Evolutionary conservation across 2,329 filamentous ascomycete species (phyloP).

Genomic region (Dothideomycetes sp.): DNA sequence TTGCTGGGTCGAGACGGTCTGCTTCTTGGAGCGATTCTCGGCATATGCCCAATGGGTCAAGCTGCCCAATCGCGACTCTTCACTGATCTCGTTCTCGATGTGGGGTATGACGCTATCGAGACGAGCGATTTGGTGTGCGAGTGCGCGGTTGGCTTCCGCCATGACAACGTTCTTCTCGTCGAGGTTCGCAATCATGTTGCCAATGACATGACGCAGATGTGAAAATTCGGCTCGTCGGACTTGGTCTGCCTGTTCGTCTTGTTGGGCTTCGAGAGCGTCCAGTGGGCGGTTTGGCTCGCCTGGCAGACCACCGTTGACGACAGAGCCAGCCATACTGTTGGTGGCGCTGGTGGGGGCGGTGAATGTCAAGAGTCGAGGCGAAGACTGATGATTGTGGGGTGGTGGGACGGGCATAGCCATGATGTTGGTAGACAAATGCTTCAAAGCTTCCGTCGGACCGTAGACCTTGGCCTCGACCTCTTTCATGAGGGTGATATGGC

Average conservation of each 20-base stretch:
- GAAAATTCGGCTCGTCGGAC: conserved; percentile 66
- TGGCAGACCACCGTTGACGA: conserved; percentile 27
- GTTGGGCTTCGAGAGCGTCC: conserved; percentile 14
- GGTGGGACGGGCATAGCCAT: conserved; percentile 37
- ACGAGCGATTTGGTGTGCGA: conserved; percentile 73
- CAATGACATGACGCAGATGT: conserved; percentile 66
- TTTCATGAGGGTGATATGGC: conserved; percentile 90
- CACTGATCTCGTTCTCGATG: conserved; percentile 81
- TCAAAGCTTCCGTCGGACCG: conserved; percentile 72
- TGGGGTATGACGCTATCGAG: conserved; percentile 82
- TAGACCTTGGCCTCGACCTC: conserved; percentile 97
- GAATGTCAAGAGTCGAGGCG: conserved; percentile 25
- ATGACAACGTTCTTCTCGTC: conserved; percentile 98
- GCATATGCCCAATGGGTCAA: conserved; percentile 92
- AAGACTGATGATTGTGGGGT: conserved; percentile 18
- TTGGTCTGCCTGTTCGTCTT: conserved; percentile 43
- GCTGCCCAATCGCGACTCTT: conserved; percentile 89
- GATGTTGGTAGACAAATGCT: conserved; percentile 61
- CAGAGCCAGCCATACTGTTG: conserved; percentile 30
- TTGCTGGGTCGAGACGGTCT: conserved; percentile 44
- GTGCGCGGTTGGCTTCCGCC: conserved; percentile 79
- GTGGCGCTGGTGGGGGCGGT: conserved; percentile 32
- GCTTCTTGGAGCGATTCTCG: conserved; percentile 57
- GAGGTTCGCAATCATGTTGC: conserved; percentile 77
- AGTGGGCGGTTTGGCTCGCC: not conserved